Evolutionary conservation across 768 basidiomycete genomes (phyloP).

Genomic region (Pleurotus tuber-regium): DNA sequence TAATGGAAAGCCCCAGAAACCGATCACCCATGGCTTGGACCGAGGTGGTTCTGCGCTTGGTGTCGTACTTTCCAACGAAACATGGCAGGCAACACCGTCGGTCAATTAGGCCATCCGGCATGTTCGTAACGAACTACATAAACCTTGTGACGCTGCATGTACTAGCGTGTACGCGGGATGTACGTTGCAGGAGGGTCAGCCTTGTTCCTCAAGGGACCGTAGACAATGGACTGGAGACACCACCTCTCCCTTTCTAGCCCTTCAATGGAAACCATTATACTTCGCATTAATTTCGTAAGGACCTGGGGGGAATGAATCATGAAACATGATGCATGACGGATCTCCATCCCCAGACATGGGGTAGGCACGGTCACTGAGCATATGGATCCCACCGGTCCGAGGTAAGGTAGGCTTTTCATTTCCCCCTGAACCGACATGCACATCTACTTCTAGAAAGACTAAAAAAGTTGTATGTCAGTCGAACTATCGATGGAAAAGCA

Average conservation of each 20-base stretch:
- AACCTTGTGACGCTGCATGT: too few species aligned
- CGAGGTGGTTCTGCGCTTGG: too few species aligned
- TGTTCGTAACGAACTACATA: too few species aligned
- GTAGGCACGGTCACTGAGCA: not conserved
- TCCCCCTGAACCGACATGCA: not conserved
- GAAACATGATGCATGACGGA: not conserved
- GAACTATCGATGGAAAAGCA: not conserved
- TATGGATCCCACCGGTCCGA: not conserved
- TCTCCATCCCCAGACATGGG: not conserved
- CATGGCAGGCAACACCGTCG: not conserved
- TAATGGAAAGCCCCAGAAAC: too few species aligned
- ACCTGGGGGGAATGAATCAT: not conserved
- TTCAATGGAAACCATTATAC: not conserved
- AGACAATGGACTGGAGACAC: not conserved
- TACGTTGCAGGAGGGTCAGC: not conserved
- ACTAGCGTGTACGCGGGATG: not conserved
- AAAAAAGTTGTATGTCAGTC: not conserved
- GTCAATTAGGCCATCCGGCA: not conserved
- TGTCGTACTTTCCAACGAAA: too few species aligned
- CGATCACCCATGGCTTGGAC: too few species aligned
- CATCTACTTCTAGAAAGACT: not conserved
- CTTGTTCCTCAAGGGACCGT: not conserved
- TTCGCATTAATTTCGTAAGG: not conserved
- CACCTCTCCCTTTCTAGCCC: not conserved
- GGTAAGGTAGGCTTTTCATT: not conserved